Conservation (phyloP, 2,329 filamentous ascomycete genomes). For the Aureobasidium zeae region DNA sequence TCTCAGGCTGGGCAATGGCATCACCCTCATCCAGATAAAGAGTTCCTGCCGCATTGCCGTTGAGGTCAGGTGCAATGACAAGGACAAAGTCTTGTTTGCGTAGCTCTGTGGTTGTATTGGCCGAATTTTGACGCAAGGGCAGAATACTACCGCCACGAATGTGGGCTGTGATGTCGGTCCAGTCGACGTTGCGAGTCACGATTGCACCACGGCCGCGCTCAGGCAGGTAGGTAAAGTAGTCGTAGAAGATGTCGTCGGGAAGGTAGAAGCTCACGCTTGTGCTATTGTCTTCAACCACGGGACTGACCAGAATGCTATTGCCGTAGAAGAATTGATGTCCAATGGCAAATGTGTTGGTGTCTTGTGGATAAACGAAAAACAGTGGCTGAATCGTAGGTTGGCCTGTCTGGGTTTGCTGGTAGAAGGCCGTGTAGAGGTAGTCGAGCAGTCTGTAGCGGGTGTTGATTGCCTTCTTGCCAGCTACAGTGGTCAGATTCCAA, state of each 20-base stretch:
- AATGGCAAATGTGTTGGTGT: slow-evolving; percentile 43
- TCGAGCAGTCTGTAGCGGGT: slow-evolving; percentile 69
- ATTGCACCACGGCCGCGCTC: slow-evolving; percentile 39
- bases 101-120: slow-evolving; percentile 55
- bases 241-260: slow-evolving; percentile 50
- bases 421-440: slow-evolving; percentile 67
- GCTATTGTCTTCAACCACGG: slow-evolving; percentile 44
- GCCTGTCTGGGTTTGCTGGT: slow-evolving; percentile 51
- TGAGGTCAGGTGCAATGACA: slow-evolving; percentile 53
- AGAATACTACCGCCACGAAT: slow-evolving; percentile 57
- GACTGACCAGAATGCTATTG: slow-evolving; percentile 46
- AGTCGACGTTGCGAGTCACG: slow-evolving; percentile 39
- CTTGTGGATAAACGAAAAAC: slow-evolving; percentile 60
- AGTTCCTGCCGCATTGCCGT: slow-evolving; percentile 55
- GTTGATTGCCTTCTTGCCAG: slow-evolving; percentile 58
- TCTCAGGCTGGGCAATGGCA: slow-evolving; percentile 49
- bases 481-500: slow-evolving; percentile 54
- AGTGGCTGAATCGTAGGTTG: slow-evolving; percentile 59
- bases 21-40: slow-evolving; percentile 74
- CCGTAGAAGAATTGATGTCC: slow-evolving; percentile 53
- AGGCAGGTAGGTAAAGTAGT: slow-evolving; percentile 46
- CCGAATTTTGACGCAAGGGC: slow-evolving; percentile 47
- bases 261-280: slow-evolving; percentile 49
- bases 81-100: slow-evolving; percentile 60
- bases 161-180: slow-evolving; percentile 55